Percentiles rank a stretch among this genome's conserved stretches.
Conservation (phyloP, 2,329 filamentous ascomycete genomes). For the Stemphylium lycopersici region DNA sequence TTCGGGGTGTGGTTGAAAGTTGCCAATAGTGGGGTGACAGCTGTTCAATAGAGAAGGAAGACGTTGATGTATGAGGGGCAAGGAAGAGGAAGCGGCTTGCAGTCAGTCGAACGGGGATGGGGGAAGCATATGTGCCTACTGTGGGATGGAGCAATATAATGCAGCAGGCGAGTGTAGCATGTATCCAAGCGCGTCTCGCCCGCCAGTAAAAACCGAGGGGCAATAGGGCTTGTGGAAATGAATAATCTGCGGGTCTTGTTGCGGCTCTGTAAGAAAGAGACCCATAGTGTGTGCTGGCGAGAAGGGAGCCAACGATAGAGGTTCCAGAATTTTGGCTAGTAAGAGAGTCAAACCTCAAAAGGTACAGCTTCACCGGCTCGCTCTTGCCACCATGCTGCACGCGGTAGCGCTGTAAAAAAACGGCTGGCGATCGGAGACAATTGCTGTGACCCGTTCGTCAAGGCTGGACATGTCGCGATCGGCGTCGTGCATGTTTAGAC, state of each 20-base stretch:
- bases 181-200: conserved; percentile 51
- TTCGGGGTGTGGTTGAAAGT: conserved; percentile 38
- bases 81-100: conserved; percentile 47
- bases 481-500: conserved; percentile 34
- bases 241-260: conserved; percentile 49
- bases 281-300: conserved; percentile 84
- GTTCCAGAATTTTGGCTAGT: conserved; percentile 49
- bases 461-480: conserved; percentile 45
- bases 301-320: conserved; percentile 48
- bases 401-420: conserved; percentile 43
- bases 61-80: conserved; percentile 42
- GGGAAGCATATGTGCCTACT: conserved; percentile 44
- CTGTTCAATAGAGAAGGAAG: conserved; percentile 39
- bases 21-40: conserved; percentile 47
- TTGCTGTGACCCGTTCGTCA: conserved; percentile 40
- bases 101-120: conserved; percentile 43
- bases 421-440: conserved; percentile 42
- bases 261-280: conserved; percentile 53
- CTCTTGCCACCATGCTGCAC: conserved; percentile 46
- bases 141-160: conserved; percentile 52
- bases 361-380: conserved; percentile 49
- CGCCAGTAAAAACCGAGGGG: conserved; percentile 61
- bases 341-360: conserved; percentile 44
- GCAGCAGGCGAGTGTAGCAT: conserved; percentile 48
- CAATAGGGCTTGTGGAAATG: conserved; percentile 47